Percentiles rank a stretch among this genome's conserved stretches.
phyloP scores from a whole-genome alignment of 192 early-diverging fungal species.

The Rhizophagus sp. region DNA sequence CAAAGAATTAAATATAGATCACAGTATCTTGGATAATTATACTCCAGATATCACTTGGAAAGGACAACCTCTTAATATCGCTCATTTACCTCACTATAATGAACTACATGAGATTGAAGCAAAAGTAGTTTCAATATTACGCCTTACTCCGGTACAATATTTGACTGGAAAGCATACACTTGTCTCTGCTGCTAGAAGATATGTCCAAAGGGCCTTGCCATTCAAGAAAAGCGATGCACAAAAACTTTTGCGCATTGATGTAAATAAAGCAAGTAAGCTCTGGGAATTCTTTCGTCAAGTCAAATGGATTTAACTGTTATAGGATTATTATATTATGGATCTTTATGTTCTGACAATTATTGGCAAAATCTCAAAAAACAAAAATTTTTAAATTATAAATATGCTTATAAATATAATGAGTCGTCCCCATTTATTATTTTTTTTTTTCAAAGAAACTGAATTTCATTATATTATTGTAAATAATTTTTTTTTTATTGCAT shows the following conservation, averaged over 20 bases:
- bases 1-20: not conserved
- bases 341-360: no score
- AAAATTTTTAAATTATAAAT: no score
- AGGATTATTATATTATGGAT: no score
- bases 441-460: no score
- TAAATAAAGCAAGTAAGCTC: constrained; percentile 89
- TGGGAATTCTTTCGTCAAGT: constrained; percentile 86
- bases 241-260: constrained; percentile 86
- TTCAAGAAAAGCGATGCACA: constrained; percentile 94
- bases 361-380: no score
- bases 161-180: constrained; percentile 80
- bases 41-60: constrained; percentile 16
- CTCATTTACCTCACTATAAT: constrained; percentile 38
- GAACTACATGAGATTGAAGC: constrained; percentile 66
- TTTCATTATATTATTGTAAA: not conserved
- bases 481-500: not conserved
- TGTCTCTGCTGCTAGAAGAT: constrained; percentile 59
- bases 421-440: no score
- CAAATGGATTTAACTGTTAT: constrained; percentile 92
- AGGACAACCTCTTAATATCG: constrained; percentile 13
- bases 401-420: no score
- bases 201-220: constrained; percentile 35
- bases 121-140: constrained; percentile 74
- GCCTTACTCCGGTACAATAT: constrained; percentile 83
- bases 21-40: not conserved